Percentiles rank a stretch among this genome's conserved stretches.
phyloP scores from a whole-genome alignment of 2,329 filamentous ascomycete genomes.

The Epichloe gansuensis region DNA sequence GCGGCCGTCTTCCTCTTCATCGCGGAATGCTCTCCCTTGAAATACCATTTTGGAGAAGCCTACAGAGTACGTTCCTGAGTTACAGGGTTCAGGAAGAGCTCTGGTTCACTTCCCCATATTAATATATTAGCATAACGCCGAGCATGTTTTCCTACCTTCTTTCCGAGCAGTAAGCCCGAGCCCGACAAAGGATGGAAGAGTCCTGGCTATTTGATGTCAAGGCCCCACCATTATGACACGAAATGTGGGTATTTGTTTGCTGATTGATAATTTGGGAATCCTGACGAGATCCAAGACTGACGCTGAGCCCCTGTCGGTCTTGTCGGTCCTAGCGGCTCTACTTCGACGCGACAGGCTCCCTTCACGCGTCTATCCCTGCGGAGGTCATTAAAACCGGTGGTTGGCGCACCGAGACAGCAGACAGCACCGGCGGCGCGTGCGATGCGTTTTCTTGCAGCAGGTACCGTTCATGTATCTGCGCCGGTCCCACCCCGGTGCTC shows the following conservation, averaged over 20 bases:
- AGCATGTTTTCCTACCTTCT: slow-evolving; percentile 8
- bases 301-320: neutral
- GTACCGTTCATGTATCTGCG: slow-evolving; percentile 6
- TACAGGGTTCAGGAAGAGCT: neutral
- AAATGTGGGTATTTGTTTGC: slow-evolving; percentile 14
- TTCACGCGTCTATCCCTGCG: slow-evolving; percentile 12
- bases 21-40: neutral
- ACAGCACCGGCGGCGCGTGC: neutral
- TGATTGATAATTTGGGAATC: slow-evolving; percentile 19
- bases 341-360: slow-evolving; percentile 11
- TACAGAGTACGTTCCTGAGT: neutral
- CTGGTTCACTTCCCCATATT: neutral
- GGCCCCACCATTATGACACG: slow-evolving; percentile 12
- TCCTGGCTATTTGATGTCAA: neutral
- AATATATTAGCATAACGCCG: neutral
- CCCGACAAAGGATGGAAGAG: neutral
- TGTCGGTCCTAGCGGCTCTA: slow-evolving; percentile 5
- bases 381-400: slow-evolving; percentile 5
- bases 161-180: slow-evolving; percentile 13
- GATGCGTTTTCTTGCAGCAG: neutral
- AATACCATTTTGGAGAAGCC: no score
- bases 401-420: slow-evolving; percentile 5
- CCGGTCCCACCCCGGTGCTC: neutral
- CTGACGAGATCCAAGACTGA: slow-evolving; percentile 11
- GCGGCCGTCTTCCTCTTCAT: neutral